Conservation (phyloP, 75 land plant genomes). For the Pseudotsuga menziesii region DNA sequence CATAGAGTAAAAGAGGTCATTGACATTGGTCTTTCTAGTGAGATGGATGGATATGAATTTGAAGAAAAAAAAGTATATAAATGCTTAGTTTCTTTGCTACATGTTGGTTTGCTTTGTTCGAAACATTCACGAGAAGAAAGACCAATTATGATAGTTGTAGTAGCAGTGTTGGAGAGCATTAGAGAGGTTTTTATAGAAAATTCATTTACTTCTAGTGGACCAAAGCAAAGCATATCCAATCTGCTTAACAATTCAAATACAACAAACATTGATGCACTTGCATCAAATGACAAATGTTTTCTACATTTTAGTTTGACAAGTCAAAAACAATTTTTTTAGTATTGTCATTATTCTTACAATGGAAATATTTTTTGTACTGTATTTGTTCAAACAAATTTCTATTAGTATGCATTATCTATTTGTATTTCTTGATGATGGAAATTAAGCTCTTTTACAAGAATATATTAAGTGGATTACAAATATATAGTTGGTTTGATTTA, state of each 20-base stretch:
- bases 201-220: not conserved
- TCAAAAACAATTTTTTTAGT: no score
- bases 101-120: conserved; percentile 23
- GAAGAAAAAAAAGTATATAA: not conserved
- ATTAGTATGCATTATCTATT: no score
- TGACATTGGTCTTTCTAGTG: not conserved
- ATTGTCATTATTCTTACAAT: no score
- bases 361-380: no score
- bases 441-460: no score
- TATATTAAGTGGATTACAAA: no score
- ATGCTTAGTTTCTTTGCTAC: not conserved
- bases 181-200: not conserved
- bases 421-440: no score
- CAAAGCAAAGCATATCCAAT: not conserved
- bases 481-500: no score
- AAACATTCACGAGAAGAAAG: conserved; percentile 23
- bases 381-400: no score
- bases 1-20: not conserved
- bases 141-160: conserved; percentile 33
- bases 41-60: not conserved
- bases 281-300: not conserved
- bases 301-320: no score
- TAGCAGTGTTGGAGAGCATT: not conserved
- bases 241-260: not conserved
- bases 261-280: not conserved